A percentile compares a stretch with the other conserved stretches of the same genome.
Conservation (phyloP, 73 alveolate genomes). For the Urostyla sp. region DNA sequence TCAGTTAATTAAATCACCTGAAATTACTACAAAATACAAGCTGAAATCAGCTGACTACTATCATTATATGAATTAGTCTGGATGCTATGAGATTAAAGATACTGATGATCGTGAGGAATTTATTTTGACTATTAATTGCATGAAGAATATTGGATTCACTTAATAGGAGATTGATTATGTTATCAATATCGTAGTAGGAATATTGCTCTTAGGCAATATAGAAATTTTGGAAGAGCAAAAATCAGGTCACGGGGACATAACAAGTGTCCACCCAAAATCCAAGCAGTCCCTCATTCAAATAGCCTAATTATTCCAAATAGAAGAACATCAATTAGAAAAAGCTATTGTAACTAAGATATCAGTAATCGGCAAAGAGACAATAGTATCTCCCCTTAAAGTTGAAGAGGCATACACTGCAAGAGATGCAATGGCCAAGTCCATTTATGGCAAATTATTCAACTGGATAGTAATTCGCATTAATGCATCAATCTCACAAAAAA, state of each 20-base stretch:
- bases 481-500: slow-evolving; percentile 57
- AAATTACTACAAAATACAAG: slow-evolving; percentile 65
- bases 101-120: slow-evolving; percentile 78
- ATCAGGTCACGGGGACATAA: slow-evolving; percentile 51
- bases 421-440: slow-evolving; percentile 93
- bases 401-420: slow-evolving; percentile 81
- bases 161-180: slow-evolving; percentile 78
- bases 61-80: slow-evolving; percentile 74
- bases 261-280: slow-evolving; percentile 24
- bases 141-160: slow-evolving; percentile 88
- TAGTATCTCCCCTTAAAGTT: slow-evolving; percentile 58
- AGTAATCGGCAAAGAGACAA: slow-evolving; percentile 66
- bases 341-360: slow-evolving; percentile 61
- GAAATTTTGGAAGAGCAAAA: slow-evolving; percentile 66
- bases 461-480: slow-evolving; percentile 84
- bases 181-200: slow-evolving; percentile 75
- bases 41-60: slow-evolving; percentile 71
- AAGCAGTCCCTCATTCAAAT: slow-evolving; percentile 1
- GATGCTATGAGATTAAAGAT: slow-evolving; percentile 60
- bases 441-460: slow-evolving; percentile 91
- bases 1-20: slow-evolving; percentile 73
- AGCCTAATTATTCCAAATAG: slow-evolving; percentile 49
- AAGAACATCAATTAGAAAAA: slow-evolving; percentile 64
- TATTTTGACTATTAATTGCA: slow-evolving; percentile 84
- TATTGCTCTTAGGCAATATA: slow-evolving; percentile 89